Conservation (phyloP, 306 rosid genomes). For the Alnus rubra region DNA sequence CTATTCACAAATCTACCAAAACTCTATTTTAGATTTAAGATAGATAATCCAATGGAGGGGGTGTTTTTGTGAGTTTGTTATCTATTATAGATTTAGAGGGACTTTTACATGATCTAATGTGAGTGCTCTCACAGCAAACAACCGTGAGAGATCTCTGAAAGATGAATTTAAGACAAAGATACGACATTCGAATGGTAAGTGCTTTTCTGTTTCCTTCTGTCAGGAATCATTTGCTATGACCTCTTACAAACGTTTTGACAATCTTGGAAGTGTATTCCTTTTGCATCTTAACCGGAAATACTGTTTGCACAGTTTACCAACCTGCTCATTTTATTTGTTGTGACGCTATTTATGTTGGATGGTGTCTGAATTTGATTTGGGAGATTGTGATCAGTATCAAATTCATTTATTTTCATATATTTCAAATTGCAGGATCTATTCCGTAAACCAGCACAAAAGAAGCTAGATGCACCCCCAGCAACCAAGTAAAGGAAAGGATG, state of each 20-base stretch:
- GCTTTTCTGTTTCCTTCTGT: not conserved
- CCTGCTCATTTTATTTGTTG: not conserved
- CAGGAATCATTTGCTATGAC: not conserved
- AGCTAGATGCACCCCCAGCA: constrained; percentile 38
- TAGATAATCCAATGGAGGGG: too few relatives aligned
- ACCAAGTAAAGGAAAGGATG: constrained; percentile 39
- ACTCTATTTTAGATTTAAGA: too few relatives aligned
- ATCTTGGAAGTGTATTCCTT: not conserved
- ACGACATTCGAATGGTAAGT: not conserved
- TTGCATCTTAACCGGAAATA: not conserved
- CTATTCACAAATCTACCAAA: too few relatives aligned
- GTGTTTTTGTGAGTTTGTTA: too few relatives aligned
- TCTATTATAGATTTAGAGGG: too few relatives aligned
- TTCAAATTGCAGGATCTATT: constrained; percentile 61
- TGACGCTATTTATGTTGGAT: not conserved
- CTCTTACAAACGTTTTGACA: not conserved
- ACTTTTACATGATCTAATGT: too few relatives aligned
- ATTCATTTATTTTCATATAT: not conserved
- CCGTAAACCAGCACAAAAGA: constrained; percentile 41
- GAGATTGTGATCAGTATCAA: constrained; percentile 9
- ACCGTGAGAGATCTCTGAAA: not conserved
- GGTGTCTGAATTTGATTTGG: constrained; percentile 1
- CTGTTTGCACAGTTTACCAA: not conserved
- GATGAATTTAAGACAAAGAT: not conserved
- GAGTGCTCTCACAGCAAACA: not conserved